Base-by-base conservation (phyloP, 768 basidiomycete genomes). In the Suillus hirtellus region DNA sequence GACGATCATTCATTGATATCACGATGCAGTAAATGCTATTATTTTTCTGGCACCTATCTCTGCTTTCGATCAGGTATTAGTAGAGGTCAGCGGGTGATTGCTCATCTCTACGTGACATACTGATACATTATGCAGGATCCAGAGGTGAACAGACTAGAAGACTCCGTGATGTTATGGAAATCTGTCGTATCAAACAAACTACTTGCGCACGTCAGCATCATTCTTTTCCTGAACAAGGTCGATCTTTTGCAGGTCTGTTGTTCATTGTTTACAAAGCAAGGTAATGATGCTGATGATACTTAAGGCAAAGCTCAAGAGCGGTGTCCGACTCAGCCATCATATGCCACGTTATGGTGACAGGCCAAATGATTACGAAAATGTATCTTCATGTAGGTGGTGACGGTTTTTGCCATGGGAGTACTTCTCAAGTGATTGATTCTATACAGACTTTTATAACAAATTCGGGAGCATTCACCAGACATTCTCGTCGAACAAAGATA, bases 21-120 rank as follows among this genome's bases (percentile, higher is more conserved):
- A 17, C 42, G 62, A 6, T 64, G 43, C 73, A 93, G 92, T 92
- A 43, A 89, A 92, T 72, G 90, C 91, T 50, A 90, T 95, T 71
- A 93, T 95, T 64, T 95, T 93, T 76, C 83, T 95, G 63, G 92
- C 90, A 43, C 92, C 92, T 38, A 92, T 95, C 54, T 93, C 92
- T 44, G 89, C 89, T 31, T 94, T 94, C 68, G 92, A 93, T 78
- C 92, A 93, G 77, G 86, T 90, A 47, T 81, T 93, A 63, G 79
- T 84, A 34, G 92, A 93, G 83, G 90, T 90, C 63, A 64, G 76
- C 69, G 54, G 37, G 49, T 42, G 60, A 19, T 44, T 67, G 58
- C 61, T 58, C 60, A 62, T 42, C 15, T 42, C 52, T 67, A 56
- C 53, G 49, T 60, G n/a, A 27, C 60, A 49, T 59, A 71, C 63